A percentile compares a stretch with the other conserved stretches of the same genome.
phyloP scores from a whole-genome alignment of 83 land plant species.

The Isoetes engelmannii region DNA sequence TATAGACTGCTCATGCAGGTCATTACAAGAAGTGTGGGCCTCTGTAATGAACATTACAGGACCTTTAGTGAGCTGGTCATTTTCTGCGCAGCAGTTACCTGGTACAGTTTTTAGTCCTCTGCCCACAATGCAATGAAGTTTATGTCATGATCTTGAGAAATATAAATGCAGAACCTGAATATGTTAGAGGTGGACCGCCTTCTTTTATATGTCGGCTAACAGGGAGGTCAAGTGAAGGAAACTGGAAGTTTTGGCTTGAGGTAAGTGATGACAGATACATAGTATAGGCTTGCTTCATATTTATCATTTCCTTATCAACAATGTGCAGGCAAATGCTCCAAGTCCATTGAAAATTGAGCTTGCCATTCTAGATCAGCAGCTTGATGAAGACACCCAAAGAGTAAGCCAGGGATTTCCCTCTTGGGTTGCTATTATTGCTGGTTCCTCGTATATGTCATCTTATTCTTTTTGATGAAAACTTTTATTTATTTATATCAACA shows the following conservation, averaged over 20 bases:
- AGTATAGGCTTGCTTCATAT: neutral
- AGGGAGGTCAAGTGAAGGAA: slow-evolving; percentile 44
- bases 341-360: slow-evolving; percentile 15
- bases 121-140: neutral
- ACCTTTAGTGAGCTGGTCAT: slow-evolving; percentile 81
- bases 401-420: slow-evolving; percentile 16
- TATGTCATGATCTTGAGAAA: neutral
- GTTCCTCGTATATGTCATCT: slow-evolving; percentile 21
- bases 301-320: neutral
- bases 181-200: slow-evolving; percentile 58
- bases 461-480: slow-evolving; percentile 8
- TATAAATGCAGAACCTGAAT: slow-evolving; percentile 52
- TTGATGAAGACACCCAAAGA: slow-evolving; percentile 16
- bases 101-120: slow-evolving; percentile 27
- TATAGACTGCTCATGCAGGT: slow-evolving; percentile 32
- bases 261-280: slow-evolving; percentile 18
- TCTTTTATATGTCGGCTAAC: slow-evolving; percentile 75
- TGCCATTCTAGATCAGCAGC: slow-evolving; percentile 21
- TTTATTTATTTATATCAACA: neutral
- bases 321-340: neutral
- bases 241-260: slow-evolving; percentile 94
- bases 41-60: slow-evolving; percentile 92
- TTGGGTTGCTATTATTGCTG: slow-evolving; percentile 28
- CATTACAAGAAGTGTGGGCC: slow-evolving; percentile 77
- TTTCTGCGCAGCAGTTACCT: slow-evolving; percentile 58